Percentiles rank a stretch among this genome's conserved stretches.
Evolutionary conservation across 2,329 filamentous ascomycete species (phyloP).

Genomic region (Paraphaeosphaeria minitans): DNA sequence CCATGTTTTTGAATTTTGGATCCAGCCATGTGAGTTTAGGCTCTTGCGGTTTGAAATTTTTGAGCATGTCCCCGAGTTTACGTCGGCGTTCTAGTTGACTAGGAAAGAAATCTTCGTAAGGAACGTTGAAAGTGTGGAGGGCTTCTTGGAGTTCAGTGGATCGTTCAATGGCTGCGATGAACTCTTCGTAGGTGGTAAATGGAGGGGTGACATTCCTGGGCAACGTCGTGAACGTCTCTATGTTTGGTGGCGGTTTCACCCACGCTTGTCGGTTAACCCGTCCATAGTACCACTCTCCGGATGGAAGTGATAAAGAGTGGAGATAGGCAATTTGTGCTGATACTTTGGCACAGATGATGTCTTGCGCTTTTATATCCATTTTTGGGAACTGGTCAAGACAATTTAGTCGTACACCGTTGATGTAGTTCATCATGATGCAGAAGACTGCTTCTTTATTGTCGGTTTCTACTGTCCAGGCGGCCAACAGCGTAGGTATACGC

Average conservation of each 20-base stretch:
- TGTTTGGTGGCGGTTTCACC: background rate
- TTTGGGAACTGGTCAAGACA: background rate
- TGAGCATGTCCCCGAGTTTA: background rate
- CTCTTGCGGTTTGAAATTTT: background rate
- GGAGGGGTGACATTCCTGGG: background rate
- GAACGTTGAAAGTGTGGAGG: too few species aligned
- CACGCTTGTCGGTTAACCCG: conserved; percentile 4
- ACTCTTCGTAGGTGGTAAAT: conserved; percentile 2
- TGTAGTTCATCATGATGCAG: background rate
- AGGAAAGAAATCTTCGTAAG: background rate
- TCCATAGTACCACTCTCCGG: conserved; percentile 7
- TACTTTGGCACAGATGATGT: conserved; percentile 3
- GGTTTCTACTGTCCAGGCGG: background rate
- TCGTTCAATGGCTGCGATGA: background rate
- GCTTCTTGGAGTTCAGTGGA: background rate
- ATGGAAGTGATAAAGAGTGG: background rate
- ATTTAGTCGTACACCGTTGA: background rate
- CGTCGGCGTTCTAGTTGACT: background rate
- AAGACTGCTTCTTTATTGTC: too few species aligned
- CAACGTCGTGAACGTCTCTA: background rate
- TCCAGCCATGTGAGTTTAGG: conserved; percentile 2
- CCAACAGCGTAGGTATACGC: conserved; percentile 1
- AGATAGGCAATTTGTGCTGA: background rate
- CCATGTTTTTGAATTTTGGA: background rate
- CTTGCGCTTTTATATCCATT: background rate